Evolutionary conservation across 2,329 filamentous ascomycete species (phyloP).

Genomic region (Trichoderma sp.): DNA sequence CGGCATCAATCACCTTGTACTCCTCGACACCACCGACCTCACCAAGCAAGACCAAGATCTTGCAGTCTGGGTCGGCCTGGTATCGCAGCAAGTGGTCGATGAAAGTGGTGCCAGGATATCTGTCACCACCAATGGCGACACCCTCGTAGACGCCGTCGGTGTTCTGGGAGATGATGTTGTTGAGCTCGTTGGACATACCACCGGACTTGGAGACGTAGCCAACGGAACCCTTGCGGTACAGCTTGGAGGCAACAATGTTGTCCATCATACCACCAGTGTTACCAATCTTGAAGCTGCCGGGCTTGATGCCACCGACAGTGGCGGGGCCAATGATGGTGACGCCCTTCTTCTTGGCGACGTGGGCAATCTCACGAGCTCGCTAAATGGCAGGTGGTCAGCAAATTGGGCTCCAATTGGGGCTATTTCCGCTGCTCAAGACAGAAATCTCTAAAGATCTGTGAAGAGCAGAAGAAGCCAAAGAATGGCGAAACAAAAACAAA

Average conservation of each 20-base stretch:
- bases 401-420: slow-evolving; percentile 24
- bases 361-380: slow-evolving; percentile 96
- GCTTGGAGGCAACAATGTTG: slow-evolving; percentile 99
- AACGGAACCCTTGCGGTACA: slow-evolving; percentile 98
- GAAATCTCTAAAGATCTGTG: not conserved
- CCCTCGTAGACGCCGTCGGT: slow-evolving; percentile 99
- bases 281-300: slow-evolving; percentile 98
- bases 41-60: slow-evolving; percentile 92
- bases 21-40: slow-evolving; percentile 99
- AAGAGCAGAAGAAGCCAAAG: not conserved
- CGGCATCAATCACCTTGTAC: slow-evolving; percentile 98
- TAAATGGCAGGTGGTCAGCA: slow-evolving; percentile 34
- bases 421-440: not conserved
- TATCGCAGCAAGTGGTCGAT: slow-evolving; percentile 98
- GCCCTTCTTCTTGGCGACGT: slow-evolving; percentile 96
- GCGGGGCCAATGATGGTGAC: slow-evolving; percentile 98
- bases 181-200: slow-evolving; percentile 99
- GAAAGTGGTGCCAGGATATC: slow-evolving; percentile 98
- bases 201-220: slow-evolving; percentile 99
- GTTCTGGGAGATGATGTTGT: slow-evolving; percentile 97
- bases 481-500: slow-evolving; percentile 25
- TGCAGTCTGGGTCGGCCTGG: slow-evolving; percentile 95
- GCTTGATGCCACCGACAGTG: slow-evolving; percentile 99
- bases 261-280: slow-evolving; percentile 99
- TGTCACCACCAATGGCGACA: slow-evolving; percentile 98